Evolutionary conservation across 139 green algal species (phyloP).

Genomic region (Haematococcus lacustris): DNA sequence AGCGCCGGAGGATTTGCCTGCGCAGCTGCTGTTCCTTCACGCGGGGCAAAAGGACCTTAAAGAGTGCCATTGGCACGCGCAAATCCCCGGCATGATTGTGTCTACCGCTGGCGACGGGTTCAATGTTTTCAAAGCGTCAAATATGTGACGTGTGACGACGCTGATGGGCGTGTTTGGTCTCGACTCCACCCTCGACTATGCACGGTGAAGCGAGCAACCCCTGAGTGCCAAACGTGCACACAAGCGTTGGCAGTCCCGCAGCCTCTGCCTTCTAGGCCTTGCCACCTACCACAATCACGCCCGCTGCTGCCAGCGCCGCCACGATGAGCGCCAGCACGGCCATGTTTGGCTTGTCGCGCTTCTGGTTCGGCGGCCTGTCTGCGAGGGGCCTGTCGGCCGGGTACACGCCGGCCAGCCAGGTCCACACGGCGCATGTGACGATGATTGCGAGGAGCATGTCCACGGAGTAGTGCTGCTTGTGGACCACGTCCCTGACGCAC

Average conservation of each 20-base stretch:
- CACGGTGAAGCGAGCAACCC: no score
- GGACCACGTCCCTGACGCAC: constrained; percentile 39
- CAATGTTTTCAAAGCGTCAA: constrained; percentile 93
- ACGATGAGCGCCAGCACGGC: constrained; percentile 27
- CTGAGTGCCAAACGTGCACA: no score
- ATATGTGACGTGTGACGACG: constrained; percentile 68
- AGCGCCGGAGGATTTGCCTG: constrained; percentile 70
- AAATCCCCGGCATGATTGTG: constrained; percentile 87
- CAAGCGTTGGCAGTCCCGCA: no score
- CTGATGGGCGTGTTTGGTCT: no score
- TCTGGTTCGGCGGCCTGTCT: no score
- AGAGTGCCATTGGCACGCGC: constrained; percentile 93
- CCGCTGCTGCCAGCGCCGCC: constrained; percentile 20
- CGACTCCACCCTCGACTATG: no score
- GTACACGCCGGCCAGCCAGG: constrained; percentile 54
- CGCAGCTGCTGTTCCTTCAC: constrained; percentile 93
- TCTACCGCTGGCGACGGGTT: constrained; percentile 90
- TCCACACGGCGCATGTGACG: constrained; percentile 64
- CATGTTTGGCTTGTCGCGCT: constrained; percentile 25
- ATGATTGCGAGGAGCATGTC: constrained; percentile 79
- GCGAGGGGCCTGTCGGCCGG: constrained; percentile 17
- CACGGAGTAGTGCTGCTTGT: constrained; percentile 62
- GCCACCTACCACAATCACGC: constrained; percentile 37
- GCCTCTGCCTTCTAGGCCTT: no score
- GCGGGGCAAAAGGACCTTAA: constrained; percentile 88